Conservation (phyloP, 257 asterid species). For the Datura wrightii region DNA sequence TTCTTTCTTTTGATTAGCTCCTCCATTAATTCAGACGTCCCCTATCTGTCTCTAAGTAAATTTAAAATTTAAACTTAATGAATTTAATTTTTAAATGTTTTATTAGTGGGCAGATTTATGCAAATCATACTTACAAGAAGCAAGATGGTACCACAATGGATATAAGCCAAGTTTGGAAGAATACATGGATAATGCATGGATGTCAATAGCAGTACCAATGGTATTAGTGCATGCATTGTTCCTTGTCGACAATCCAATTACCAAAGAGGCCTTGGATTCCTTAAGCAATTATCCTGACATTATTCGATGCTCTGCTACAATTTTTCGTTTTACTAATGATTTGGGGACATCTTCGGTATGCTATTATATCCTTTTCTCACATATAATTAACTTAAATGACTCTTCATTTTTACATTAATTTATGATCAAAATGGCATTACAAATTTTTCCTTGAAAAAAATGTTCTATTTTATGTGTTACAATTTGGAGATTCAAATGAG, state of each 20-base stretch:
- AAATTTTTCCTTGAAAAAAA: too few relatives aligned
- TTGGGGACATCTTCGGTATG: slow-evolving; percentile 53
- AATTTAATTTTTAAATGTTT: not conserved
- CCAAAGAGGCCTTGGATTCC: slow-evolving; percentile 33
- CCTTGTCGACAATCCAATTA: slow-evolving; percentile 44
- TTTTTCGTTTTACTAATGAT: slow-evolving; percentile 54
- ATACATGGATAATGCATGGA: slow-evolving; percentile 46
- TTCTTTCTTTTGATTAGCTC: too few relatives aligned
- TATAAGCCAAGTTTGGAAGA: slow-evolving; percentile 45
- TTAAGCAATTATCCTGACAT: slow-evolving; percentile 41
- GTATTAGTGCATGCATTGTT: slow-evolving; percentile 45
- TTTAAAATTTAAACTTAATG: slow-evolving; percentile 5
- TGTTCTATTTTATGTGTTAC: too few relatives aligned
- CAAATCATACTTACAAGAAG: slow-evolving; percentile 43
- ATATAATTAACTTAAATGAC: too few relatives aligned
- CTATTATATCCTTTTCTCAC: not conserved
- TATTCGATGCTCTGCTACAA: slow-evolving; percentile 37
- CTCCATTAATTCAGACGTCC: too few relatives aligned
- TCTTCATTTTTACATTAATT: too few relatives aligned
- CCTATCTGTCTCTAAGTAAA: not conserved
- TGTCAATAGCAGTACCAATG: slow-evolving; percentile 40
- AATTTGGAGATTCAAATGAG: too few relatives aligned
- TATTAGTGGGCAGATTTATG: slow-evolving; percentile 47
- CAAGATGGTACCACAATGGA: slow-evolving; percentile 45
- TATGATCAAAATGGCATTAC: too few relatives aligned